Percentiles rank a stretch among this genome's conserved stretches.
phyloP scores from a whole-genome alignment of 2,329 filamentous ascomycete species.

The Dendrostoma leiphaemia region DNA sequence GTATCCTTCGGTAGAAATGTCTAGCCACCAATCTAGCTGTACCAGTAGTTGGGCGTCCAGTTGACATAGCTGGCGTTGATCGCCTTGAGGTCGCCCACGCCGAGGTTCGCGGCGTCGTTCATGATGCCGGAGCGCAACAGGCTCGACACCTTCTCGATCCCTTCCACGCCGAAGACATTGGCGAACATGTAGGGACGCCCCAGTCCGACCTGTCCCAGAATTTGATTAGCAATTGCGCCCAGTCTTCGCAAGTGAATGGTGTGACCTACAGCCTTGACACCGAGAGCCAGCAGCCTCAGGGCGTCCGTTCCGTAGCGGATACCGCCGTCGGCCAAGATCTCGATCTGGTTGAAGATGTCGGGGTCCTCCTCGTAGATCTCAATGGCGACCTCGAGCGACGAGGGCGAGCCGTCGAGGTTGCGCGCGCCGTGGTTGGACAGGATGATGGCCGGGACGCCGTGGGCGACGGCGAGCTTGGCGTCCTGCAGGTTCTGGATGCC shows the following conservation, averaged over 20 bases:
- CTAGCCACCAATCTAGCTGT: neutral
- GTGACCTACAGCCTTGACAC: constrained; percentile 36
- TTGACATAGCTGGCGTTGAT: constrained; percentile 28
- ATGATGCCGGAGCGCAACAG: constrained; percentile 50
- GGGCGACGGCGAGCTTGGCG: constrained; percentile 32
- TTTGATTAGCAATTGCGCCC: no score
- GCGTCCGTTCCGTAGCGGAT: constrained; percentile 41
- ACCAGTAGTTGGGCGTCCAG: constrained; percentile 27
- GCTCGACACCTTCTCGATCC: constrained; percentile 41
- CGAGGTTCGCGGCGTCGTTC: constrained; percentile 42
- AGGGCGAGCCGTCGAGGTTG: constrained; percentile 38
- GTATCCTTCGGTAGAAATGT: no score
- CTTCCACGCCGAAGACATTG: constrained; percentile 49
- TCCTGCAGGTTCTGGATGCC: constrained; percentile 37
- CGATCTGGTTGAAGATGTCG: constrained; percentile 37
- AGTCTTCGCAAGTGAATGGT: neutral
- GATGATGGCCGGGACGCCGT: constrained; percentile 33
- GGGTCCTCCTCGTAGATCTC: constrained; percentile 37
- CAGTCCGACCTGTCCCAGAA: constrained; percentile 29
- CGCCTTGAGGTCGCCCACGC: constrained; percentile 35
- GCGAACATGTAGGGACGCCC: constrained; percentile 52
- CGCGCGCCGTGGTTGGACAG: constrained; percentile 44
- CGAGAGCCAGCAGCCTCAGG: constrained; percentile 42
- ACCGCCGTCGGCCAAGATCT: constrained; percentile 41
- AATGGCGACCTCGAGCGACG: constrained; percentile 36